Evolutionary conservation across 148 eudicot species (phyloP).

Genomic region (Pouteria glomerata): DNA sequence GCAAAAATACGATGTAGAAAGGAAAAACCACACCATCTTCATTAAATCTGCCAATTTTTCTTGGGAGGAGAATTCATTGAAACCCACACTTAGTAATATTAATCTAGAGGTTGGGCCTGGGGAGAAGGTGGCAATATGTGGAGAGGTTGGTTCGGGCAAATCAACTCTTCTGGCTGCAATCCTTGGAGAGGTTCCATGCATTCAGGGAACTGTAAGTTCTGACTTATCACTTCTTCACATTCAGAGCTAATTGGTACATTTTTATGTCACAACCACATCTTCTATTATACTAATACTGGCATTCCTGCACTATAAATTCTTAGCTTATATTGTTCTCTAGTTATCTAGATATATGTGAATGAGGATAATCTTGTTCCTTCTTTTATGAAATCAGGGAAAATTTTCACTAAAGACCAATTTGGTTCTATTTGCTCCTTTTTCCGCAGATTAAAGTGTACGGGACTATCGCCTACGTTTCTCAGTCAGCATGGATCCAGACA

Average conservation of each 20-base stretch:
- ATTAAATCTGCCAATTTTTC: slow-evolving; percentile 64
- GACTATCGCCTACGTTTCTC: slow-evolving; percentile 76
- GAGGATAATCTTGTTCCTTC: no score
- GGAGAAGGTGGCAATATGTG: slow-evolving; percentile 75
- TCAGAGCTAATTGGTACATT: no score
- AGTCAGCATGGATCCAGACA: slow-evolving; percentile 92
- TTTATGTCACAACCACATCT: no score
- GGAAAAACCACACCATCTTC: slow-evolving; percentile 20
- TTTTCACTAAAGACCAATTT: neutral
- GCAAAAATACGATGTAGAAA: slow-evolving; percentile 15
- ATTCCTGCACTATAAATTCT: no score
- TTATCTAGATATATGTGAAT: no score
- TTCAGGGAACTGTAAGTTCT: slow-evolving; percentile 60
- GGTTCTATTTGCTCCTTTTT: neutral
- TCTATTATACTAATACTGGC: no score
- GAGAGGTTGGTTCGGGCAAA: slow-evolving; percentile 94
- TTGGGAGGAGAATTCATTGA: slow-evolving; percentile 55
- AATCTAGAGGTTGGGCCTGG: slow-evolving; percentile 56
- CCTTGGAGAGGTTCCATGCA: slow-evolving; percentile 80
- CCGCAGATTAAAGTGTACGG: slow-evolving; percentile 65
- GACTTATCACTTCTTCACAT: no score
- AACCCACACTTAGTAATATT: slow-evolving; percentile 48
- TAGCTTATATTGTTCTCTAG: no score
- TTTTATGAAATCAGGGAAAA: neutral
- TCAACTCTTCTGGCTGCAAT: slow-evolving; percentile 74